Base-by-base conservation (phyloP, 352 stramenopile species). In the Lagenidium giganteum region DNA sequence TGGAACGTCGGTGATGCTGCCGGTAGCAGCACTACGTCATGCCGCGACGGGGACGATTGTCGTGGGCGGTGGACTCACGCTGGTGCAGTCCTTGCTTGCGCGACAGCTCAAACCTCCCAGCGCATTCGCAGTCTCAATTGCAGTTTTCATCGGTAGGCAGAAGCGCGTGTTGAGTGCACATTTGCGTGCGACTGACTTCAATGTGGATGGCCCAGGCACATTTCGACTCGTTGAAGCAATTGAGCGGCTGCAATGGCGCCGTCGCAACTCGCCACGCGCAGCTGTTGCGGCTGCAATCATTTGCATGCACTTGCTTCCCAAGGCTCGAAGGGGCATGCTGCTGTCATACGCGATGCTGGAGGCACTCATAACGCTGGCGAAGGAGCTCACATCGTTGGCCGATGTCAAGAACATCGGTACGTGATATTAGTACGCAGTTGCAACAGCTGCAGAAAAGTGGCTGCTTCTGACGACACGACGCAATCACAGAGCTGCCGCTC, bases 371-470 rank as follows among this genome's bases (percentile, higher is more conserved):
- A 44, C 38, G 14, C 41, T 87, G 14, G 54, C 64, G 5, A 50
- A 64, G 21, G 46, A 70, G 23, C 34, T 59, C 20, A 60, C 63
- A 8, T 17, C 43, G 5, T 33, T 83, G 29, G 36, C 61, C 3
- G 56, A 78, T 14, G 16, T 58, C 48, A 67, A 63, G n/a, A 54
- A 73, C 57, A 70, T 83, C 16, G 67, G 72, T 88, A n/a, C n/a
- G n/a, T n/a, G n/a, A n/a, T n/a, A n/a, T n/a, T n/a, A n/a, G n/a
- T n/a, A 54, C 16, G 54, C 16, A 28, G 23, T 24, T 32, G 14
- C 28, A 14, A 14, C 9, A 32, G 14, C 28, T 32, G 9, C 28
- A 14, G 9, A 9, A 32, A 14, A 14, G 9, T 32, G 9, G 28
- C 9, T 32, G 14, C 28, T 9, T 14, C 28, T 32, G 9, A 32